phyloP scores from a whole-genome alignment of 805 yeast species.

The Suhomyces sp. region DNA sequence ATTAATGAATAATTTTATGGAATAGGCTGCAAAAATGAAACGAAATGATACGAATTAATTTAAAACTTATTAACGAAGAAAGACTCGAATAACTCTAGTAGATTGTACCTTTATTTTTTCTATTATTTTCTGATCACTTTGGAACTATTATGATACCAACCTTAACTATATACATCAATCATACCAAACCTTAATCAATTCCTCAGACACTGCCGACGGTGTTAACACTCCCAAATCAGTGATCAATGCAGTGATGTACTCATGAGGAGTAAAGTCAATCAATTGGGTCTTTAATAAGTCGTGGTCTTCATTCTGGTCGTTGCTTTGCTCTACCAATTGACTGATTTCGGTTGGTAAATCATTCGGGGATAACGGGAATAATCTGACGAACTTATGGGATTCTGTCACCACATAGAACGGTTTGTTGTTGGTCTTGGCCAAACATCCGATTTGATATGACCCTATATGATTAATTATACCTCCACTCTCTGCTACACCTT shows the following conservation, averaged over 20 bases:
- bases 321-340: conserved; percentile 21
- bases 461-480: conserved; percentile 97
- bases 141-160: too few species aligned
- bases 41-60: too few species aligned
- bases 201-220: conserved; percentile 98
- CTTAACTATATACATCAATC: too few species aligned
- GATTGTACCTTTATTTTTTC: too few species aligned
- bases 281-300: conserved; percentile 31
- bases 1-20: conserved; percentile 1
- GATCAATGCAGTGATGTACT: conserved; percentile 89
- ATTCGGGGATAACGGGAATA: conserved; percentile 91
- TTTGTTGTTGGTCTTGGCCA: conserved; percentile 86
- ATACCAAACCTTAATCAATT: conserved; percentile 96
- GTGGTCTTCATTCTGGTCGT: conserved; percentile 20
- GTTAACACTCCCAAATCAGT: conserved; percentile 97
- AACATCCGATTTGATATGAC: conserved; percentile 88
- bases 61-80: too few species aligned
- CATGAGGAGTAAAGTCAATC: conserved; percentile 94
- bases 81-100: too few species aligned
- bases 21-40: too few species aligned
- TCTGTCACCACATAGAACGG: conserved; percentile 95
- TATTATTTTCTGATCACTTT: too few species aligned
- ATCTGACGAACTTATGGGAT: conserved; percentile 91
- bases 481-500: conserved; percentile 98
- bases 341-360: conserved; percentile 65